phyloP scores from a whole-genome alignment of 352 stramenopile genomes.

The Globisporangium echinulatum region DNA sequence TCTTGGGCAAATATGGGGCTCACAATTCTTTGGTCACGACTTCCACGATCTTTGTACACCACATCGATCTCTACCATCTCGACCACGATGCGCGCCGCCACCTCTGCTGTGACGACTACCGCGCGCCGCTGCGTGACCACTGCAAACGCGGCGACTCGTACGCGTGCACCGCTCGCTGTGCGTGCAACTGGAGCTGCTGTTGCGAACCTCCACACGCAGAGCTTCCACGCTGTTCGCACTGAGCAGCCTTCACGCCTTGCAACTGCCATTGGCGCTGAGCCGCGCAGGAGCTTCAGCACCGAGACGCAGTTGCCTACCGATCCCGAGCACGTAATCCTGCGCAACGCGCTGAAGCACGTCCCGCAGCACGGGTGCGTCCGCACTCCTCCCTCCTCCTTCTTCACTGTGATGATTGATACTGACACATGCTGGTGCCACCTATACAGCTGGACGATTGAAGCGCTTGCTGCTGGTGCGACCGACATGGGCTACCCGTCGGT shows the following conservation, averaged over 20 bases:
- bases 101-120: background rate
- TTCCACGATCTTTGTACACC: too few relatives aligned
- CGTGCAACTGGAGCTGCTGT: background rate
- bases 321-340: conserved; percentile 48
- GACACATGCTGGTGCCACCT: background rate
- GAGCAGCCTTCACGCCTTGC: too few relatives aligned
- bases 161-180: background rate
- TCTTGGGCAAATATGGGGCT: too few relatives aligned
- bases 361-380: conserved; percentile 32
- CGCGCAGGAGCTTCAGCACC: background rate
- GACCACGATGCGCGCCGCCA: conserved; percentile 1
- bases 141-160: background rate
- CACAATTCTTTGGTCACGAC: too few relatives aligned
- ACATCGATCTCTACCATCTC: too few relatives aligned
- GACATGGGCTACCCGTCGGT: conserved; percentile 71
- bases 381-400: background rate
- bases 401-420: background rate
- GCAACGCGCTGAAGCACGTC: conserved; percentile 47
- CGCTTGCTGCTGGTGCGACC: conserved; percentile 58
- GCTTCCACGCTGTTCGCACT: background rate
- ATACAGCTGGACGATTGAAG: conserved; percentile 68
- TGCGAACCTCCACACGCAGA: background rate
- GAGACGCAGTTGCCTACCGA: conserved; percentile 3
- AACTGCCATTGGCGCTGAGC: background rate
- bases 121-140: background rate